Conservation (phyloP, 371 early-diverging fungal genomes). For the Encephalitozoon romaleae region DNA sequence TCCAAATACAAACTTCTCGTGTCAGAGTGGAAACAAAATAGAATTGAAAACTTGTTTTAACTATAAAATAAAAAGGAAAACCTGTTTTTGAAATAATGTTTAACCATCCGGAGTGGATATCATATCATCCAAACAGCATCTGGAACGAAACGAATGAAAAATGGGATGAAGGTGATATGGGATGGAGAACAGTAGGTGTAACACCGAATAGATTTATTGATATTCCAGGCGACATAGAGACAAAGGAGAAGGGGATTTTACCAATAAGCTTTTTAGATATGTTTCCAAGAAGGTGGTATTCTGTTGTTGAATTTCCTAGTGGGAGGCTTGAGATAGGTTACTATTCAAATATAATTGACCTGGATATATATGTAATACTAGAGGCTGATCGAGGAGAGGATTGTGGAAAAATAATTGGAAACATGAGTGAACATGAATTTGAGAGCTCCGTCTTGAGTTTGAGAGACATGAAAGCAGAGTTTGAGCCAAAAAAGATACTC, state of each 20-base stretch:
- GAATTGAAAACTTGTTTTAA: background rate
- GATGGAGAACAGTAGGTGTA: conserved; percentile 30
- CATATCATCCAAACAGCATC: background rate
- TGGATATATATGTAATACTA: conserved; percentile 55
- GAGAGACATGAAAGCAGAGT: conserved; percentile 20
- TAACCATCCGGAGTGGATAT: background rate
- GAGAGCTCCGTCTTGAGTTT: conserved; percentile 30
- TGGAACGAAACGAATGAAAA: conserved; percentile 29
- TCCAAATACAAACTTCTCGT: background rate
- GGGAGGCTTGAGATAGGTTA: conserved; percentile 45
- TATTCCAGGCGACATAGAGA: background rate
- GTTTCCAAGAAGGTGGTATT: conserved; percentile 21
- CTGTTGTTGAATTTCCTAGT: conserved; percentile 54
- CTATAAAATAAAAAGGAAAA: background rate
- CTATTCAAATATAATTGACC: conserved; percentile 1
- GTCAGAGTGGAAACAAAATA: background rate
- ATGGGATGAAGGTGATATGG: conserved; percentile 13
- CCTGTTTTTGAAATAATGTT: background rate
- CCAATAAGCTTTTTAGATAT: background rate
- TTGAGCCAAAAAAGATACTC: conserved; percentile 52
- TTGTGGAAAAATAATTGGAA: conserved; percentile 46
- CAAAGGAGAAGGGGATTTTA: background rate
- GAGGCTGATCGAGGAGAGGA: conserved; percentile 62
- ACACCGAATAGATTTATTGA: background rate
- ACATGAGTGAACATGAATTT: background rate